Evolutionary conservation across 306 rosid genomes (phyloP).

Genomic region (Vigna angularis): DNA sequence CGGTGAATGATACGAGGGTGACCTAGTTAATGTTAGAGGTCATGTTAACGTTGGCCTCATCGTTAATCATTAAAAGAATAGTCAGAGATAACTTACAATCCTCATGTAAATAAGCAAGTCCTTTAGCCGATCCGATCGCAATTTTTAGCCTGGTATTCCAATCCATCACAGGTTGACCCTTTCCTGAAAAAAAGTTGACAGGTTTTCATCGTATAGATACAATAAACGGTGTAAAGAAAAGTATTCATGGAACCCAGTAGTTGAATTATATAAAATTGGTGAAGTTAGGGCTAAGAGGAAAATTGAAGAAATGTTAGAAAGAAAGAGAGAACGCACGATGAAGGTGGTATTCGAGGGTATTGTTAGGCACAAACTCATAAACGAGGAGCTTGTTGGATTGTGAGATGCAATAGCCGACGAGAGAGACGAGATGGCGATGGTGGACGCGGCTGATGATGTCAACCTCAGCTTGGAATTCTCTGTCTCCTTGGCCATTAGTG

Average conservation of each 20-base stretch:
- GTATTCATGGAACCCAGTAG: too few relatives aligned
- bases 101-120: slow-evolving; percentile 94
- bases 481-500: slow-evolving; percentile 72
- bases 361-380: slow-evolving; percentile 87
- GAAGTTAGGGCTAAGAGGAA: too few relatives aligned
- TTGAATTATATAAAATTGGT: too few relatives aligned
- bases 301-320: neutral
- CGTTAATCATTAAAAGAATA: neutral
- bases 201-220: too few relatives aligned
- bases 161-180: slow-evolving; percentile 61
- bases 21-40: slow-evolving; percentile 55
- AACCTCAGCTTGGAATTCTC: slow-evolving; percentile 81
- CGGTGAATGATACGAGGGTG: slow-evolving; percentile 96
- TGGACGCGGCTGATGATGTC: slow-evolving; percentile 92
- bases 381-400: slow-evolving; percentile 61
- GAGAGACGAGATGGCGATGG: slow-evolving; percentile 92
- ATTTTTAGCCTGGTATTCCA: slow-evolving; percentile 77
- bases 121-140: slow-evolving; percentile 87
- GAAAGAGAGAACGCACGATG: slow-evolving; percentile 51
- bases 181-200: slow-evolving; percentile 43
- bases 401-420: slow-evolving; percentile 76
- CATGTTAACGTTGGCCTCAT: neutral
- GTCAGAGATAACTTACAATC: slow-evolving; percentile 64
- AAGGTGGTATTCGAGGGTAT: slow-evolving; percentile 80
- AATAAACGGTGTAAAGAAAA: too few relatives aligned